Base-by-base conservation (phyloP, 2,329 filamentous ascomycete genomes). In the Cylindrodendrum hubeiense region DNA sequence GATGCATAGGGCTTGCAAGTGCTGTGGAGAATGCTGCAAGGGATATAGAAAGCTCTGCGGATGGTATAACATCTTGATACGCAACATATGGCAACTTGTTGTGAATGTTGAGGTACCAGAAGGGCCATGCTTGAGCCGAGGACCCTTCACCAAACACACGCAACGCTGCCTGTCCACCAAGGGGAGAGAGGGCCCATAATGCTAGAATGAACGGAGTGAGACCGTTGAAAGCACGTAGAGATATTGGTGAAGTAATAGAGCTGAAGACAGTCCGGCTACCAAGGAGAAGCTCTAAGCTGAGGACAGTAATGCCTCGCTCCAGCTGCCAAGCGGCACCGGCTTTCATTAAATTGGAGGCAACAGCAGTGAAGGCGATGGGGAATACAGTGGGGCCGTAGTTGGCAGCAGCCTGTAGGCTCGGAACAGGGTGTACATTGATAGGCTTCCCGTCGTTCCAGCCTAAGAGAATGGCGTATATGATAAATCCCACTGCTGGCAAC, bases 211-310 rank as follows among this genome's bases (percentile, higher is more conserved):
- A 9, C 3, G 51, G 22, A n/a, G 22, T 60, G 2, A 60, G 21
- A 6, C 9, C 3, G 41, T 52, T 64, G 7, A 49, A 33, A 21
- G 51, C 30, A n/a, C 51, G 51, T 12, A 64, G 50, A 12, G 59
- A 52, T 6, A 64, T 22, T 2, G 56, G 50, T 2, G 49, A 60
- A 6, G 56, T 33, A 17, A 60, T 13, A 28, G 61, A 46, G 17
- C 61, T 64, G n/a, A 64, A 60, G 28, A 60, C 51, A 8, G 61
- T 64, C 9, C 61, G 56, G n/a, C 56, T 64, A 17, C 61, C 49
- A 21, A 64, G 50, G 17, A 64, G 49, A 13, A 55, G 55, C 33
- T 60, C 61, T 4, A 64, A 34, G 13, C 39, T 46, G 3, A 60
- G 34, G 4, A 65, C 50, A 0, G 50, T 44, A 19, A 65, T 56